Evolutionary conservation across 768 basidiomycete species (phyloP).

Genomic region (Auricularia sp.): DNA sequence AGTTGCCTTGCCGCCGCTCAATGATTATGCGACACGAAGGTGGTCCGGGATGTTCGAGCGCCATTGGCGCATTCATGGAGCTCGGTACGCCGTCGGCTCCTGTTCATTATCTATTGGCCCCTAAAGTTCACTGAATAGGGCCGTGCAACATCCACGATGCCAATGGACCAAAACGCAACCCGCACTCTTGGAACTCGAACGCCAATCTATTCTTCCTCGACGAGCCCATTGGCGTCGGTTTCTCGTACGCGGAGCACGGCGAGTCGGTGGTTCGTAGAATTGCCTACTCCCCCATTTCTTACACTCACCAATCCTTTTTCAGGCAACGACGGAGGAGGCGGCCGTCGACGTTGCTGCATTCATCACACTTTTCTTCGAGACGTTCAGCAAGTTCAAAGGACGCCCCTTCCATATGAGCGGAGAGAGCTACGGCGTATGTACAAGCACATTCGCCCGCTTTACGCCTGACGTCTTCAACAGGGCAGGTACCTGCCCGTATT

Average conservation of each 20-base stretch:
- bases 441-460: not conserved
- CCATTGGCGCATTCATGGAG: constrained; percentile 18
- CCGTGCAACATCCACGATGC: constrained; percentile 18
- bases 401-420: constrained; percentile 56
- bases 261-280: constrained; percentile 9
- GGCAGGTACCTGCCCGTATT: constrained; percentile 18
- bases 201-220: constrained; percentile 18
- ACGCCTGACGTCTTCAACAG: constrained; percentile 2
- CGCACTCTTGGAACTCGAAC: constrained; percentile 34
- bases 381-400: constrained; percentile 60
- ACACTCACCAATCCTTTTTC: not conserved
- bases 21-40: constrained; percentile 5
- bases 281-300: not conserved
- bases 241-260: constrained; percentile 32
- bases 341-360: constrained; percentile 64
- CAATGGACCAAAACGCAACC: constrained; percentile 22
- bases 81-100: not conserved
- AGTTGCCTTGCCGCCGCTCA: not conserved
- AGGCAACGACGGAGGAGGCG: constrained; percentile 48
- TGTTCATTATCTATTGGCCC: not conserved
- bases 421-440: constrained; percentile 43
- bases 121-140: constrained; percentile 5
- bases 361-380: constrained; percentile 62
- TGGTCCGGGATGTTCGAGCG: constrained; percentile 25
- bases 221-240: constrained; percentile 33